phyloP scores from a whole-genome alignment of 2,329 filamentous ascomycete genomes.

The Alternaria brassicicola region DNA sequence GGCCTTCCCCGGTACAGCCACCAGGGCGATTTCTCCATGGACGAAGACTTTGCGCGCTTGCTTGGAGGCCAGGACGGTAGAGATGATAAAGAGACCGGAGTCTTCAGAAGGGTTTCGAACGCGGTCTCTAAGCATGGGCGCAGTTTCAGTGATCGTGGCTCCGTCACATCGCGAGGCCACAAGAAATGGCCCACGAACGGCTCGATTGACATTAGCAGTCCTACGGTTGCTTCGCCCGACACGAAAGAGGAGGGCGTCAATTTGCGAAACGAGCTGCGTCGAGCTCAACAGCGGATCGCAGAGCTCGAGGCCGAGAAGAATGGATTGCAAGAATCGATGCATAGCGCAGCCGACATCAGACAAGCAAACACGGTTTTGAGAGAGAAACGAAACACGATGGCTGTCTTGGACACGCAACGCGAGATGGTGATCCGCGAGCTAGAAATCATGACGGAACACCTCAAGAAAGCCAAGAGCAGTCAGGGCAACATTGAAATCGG shows the following conservation, averaged over 20 bases:
- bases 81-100: slow-evolving; percentile 50
- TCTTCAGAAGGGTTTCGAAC: slow-evolving; percentile 88
- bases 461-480: slow-evolving; percentile 83
- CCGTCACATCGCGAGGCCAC: slow-evolving; percentile 42
- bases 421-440: slow-evolving; percentile 95
- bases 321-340: slow-evolving; percentile 58
- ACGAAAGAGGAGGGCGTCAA: slow-evolving; percentile 54
- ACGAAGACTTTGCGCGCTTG: slow-evolving; percentile 93
- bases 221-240: slow-evolving; percentile 65
- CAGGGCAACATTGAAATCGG: slow-evolving; percentile 78
- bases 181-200: slow-evolving; percentile 52
- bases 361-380: slow-evolving; percentile 84
- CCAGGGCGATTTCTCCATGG: slow-evolving; percentile 88
- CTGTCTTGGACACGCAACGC: slow-evolving; percentile 89
- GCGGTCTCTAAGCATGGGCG: slow-evolving; percentile 85
- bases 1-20: slow-evolving; percentile 63
- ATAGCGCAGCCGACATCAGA: slow-evolving; percentile 67
- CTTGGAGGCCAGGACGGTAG: slow-evolving; percentile 72
- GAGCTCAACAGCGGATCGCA: slow-evolving; percentile 81
- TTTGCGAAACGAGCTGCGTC: slow-evolving; percentile 74
- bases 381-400: slow-evolving; percentile 95
- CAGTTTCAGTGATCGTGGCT: slow-evolving; percentile 73
- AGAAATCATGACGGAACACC: slow-evolving; percentile 85
- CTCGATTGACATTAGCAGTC: slow-evolving; percentile 68
- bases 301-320: slow-evolving; percentile 84